Evolutionary conservation across 768 basidiomycete species (phyloP), one percentile per base, ranked within the genome.

Genomic region (Multifurca ochricompacta): DNA sequence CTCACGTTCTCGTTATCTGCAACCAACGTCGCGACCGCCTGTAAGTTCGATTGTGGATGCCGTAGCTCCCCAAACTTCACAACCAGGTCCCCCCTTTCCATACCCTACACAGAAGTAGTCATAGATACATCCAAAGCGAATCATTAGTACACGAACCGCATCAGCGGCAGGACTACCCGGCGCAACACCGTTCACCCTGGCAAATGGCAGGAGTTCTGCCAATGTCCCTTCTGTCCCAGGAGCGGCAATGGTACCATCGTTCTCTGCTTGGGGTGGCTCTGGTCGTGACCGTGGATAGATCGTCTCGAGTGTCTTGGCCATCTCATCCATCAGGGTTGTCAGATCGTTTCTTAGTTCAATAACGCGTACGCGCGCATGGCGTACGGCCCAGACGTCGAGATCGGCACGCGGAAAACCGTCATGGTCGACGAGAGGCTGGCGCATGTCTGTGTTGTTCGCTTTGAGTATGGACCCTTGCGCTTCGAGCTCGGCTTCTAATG

Each of bases 391-490:
- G 16, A 95, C 74, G 60, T 94, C 89, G 58, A 97, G 78, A 69
- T 95, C 87, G 13, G 80, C 81, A 13, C 91, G 78, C 1, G 94
- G 94, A 68, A 91, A 97, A 6, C 95, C 95, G 48, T 96, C 88
- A 1, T 73, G 59, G 65, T 96, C 92, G 43, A 96, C 79, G 31
- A 97, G 79, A 0, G 89, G 82, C 0, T 86, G 79, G 23, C 79
- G 70, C 73, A 91, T 79, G 2, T 77, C 82, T 30, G 77, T 77
- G 37, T 76, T 70, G 63, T 90, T 86, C 46, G 76, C 71, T 62
- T 74, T 71, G 60, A 91, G 79, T 51, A 90, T 75, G 39, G 78
- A 70, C 34, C 78, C 68, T 48, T 89, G 81, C 9, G 72, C 69
- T 50, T 78, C 74, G 48, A 94, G 77, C 61, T 90, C 82, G 28